phyloP scores from a whole-genome alignment of 495 filamentous ascomycete species.

The Penicillium goetzii region DNA sequence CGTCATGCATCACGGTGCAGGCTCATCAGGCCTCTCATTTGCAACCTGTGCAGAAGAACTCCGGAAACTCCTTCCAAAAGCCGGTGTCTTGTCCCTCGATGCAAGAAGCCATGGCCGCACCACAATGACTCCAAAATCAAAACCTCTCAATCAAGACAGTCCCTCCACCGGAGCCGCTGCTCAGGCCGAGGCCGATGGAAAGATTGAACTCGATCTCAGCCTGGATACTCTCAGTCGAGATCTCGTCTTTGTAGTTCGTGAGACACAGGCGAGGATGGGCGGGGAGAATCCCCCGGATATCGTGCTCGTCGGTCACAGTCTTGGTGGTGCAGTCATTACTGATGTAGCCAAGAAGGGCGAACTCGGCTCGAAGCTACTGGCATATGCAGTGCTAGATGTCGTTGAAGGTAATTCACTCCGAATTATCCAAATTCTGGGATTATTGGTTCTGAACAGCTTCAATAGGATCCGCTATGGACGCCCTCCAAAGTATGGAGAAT shows the following conservation, averaged over 20 bases:
- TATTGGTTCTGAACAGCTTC: background rate
- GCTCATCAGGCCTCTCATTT: conserved; percentile 87
- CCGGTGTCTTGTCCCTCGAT: conserved; percentile 82
- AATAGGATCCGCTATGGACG: conserved; percentile 76
- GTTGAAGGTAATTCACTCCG: conserved; percentile 70
- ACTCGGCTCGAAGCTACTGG: conserved; percentile 71
- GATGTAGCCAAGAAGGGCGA: conserved; percentile 70
- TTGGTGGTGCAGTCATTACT: conserved; percentile 94
- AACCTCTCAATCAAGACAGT: conserved; percentile 5
- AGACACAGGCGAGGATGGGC: conserved; percentile 63
- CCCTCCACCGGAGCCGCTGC: conserved; percentile 26
- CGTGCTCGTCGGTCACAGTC: conserved; percentile 88
- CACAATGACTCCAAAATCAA: conserved; percentile 35
- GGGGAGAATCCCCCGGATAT: conserved; percentile 77
- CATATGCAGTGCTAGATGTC: conserved; percentile 91
- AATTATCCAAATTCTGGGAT: background rate
- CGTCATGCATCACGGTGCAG: conserved; percentile 87
- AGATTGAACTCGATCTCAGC: conserved; percentile 59
- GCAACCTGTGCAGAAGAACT: conserved; percentile 78
- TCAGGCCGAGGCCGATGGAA: conserved; percentile 34
- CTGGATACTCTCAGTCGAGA: conserved; percentile 74
- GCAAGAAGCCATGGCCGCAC: conserved; percentile 87
- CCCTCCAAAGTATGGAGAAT: conserved; percentile 90
- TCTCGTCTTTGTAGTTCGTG: conserved; percentile 66
- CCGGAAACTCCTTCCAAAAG: conserved; percentile 73